Base-by-base conservation (phyloP, 2,329 filamentous ascomycete species). In the Pezicula carpinea region DNA sequence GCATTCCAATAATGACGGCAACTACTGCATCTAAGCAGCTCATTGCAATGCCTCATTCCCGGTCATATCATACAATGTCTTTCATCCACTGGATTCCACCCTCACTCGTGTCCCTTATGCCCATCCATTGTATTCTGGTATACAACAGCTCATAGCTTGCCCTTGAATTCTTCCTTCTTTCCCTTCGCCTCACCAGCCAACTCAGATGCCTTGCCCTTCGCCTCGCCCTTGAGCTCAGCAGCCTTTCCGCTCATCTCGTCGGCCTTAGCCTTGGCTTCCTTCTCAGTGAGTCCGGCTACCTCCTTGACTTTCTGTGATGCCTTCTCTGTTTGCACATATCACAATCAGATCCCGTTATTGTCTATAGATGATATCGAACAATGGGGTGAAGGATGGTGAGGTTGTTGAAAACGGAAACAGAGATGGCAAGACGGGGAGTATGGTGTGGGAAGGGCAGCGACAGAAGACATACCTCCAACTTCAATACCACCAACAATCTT, bases 401-500 rank as follows among this genome's bases (percentile, higher is more conserved):
- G 21, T n/a, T 19, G 26, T 31, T 32, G 17, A 23, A 32, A 34
- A n/a, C 10, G 6, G 22, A 29, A 10, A 22, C 14, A 43, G 43
- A 7, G 34, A 31, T 22, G 18, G 14, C 10, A 33, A 18, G 29
- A 38, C 39, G 36, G 14, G 36, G 11, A 42, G n/a, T n/a, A 38
- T 17, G 40, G 5, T n/a, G 3, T 10, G 15, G 8, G 23, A 18
- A 43, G 36, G 17, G 36, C 22, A 23, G 8, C 22, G 22, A 29
- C 8, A 43, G 34, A 39, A 39, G 49, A 70, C 75, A 49, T 69
- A 83, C 82, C 64, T 41, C 75, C 74, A 39, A 70, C 67, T 55
- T 85, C 71, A 60, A 85, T 80, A 14, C 78, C 79, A 33, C 79
- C 76, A 22, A 83, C 76, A 15, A 85, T 60, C 61, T 80, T 83